Evolutionary conservation across 805 yeast species (phyloP), one percentile per base, ranked within the genome.

Genomic region (Spathaspora gorwiae): DNA sequence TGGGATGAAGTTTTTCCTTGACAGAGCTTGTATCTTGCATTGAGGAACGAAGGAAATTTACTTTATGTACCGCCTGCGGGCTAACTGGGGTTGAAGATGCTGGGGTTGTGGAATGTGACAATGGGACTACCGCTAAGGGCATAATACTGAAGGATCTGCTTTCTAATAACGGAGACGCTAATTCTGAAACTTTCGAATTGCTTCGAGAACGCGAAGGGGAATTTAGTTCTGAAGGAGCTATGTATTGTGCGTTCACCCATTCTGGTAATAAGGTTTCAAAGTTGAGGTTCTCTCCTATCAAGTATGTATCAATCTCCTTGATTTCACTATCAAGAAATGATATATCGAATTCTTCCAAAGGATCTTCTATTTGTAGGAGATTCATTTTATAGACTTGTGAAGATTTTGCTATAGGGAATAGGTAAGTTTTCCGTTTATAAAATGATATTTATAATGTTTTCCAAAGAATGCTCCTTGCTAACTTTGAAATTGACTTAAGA

Each of bases 91-190:
- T 35, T 33, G 31, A 7, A 35, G 34, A 14, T 30, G 44, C n/a
- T 14, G 12, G 12, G n/a, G 27, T 10, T 14, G 33, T 12, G 7
- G 34, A 11, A 19, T 7, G 2, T 24, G 30, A 36, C 14, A 31
- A 32, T 30, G 13, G 12, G 30, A 26, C 26, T 13, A 7, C 7
- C n/a, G 30, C 7, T 29, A 30, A 8, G 42, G 13, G 10, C 29
- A 39, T 19, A 8, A 32, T 24, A 41, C 7, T 7, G 42, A 14
- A 10, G 33, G 26, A 42, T 45, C 46, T 36, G 37, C 48, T 45
- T 26, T 53, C 60, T 34, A 54, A 42, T 37, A 60, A 50, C n/a
- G 65, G 65, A 15, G 61, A 57, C 19, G 61, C 56, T 33, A 60
- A 48, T 4, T 60, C 47, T 29, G 54, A 39, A 35, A 52, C 46